Evolutionary conservation across 2,329 filamentous ascomycete genomes (phyloP), one percentile per base, ranked within the genome.

Genomic region (Aphanocladium album): DNA sequence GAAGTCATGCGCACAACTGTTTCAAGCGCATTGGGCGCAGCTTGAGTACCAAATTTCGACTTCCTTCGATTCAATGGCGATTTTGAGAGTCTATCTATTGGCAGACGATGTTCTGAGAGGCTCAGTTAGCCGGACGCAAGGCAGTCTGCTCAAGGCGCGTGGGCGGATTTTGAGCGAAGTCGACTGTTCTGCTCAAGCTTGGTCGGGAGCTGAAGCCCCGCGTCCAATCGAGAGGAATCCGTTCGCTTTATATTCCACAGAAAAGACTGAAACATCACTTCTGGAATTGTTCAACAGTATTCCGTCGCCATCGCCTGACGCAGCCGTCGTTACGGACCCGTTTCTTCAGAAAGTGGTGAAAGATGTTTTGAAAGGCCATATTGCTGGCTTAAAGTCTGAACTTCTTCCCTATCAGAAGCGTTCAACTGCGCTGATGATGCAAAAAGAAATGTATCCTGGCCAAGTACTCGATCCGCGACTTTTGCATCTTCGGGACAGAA

Each of bases 361-460:
- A 45, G 78, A 79, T 27, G 70, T 92, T 1, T 69, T 90, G 51
- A 69, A 77, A 37, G 79, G 80, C 67, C 67, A 74, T 14, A 66
- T 89, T 1, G 68, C 74, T 1, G 89, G 88, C 0, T 71, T 93
- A 5, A 81, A 72, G 16, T 90, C 90, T 0, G 75, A 75, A 0
- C 77, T 97, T 0, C 90, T 95, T 69, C 80, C 83, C 0, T 96
- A 96, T 67, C 93, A 98, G 71, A 82, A 87, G 55, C 83, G 88
- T 49, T 93, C 92, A 1, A 88, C 89, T 0, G 90, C 90, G 4
- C 71, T 88, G 30, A 97, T 98, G 92, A 75, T 96, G 19, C 88
- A 95, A 70, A 86, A 88, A 57, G 93, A 98, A 73, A 74, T 81
- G 6, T 81, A 86, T 23, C 85, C 89, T 0, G 79, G 80, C 5